Base-by-base conservation (phyloP, 345 rosid species). In the Kandelia obovata region DNA sequence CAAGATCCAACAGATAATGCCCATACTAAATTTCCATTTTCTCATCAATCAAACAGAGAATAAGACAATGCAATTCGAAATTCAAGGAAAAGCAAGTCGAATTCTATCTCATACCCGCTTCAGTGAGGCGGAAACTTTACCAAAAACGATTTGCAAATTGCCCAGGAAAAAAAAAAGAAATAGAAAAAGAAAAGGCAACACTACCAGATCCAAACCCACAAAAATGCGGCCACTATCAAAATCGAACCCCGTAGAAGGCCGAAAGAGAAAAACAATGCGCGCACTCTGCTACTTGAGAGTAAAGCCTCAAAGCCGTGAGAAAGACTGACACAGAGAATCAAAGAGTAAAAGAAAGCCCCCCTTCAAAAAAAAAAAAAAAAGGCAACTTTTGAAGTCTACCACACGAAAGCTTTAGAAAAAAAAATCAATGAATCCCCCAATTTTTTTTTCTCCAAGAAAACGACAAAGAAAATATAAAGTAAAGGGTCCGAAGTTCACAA, bases 141-240 rank as follows among this genome's bases (percentile, higher is more conserved):
- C 56, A 58, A 61, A 80, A 65, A 70, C 53, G 62, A 65, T 30
- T 71, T 65, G 5, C 63, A 65, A 73, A 84, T 55, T 64, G 66
- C 39, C 61, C 27, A 23, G 57, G 53, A 47, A 15, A 67, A 65
- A 52, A 68, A 58, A 68, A 27, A 25, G 21, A 21, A 21, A 21
- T 21, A 25, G 30, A 1, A 11, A 10, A 20, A 55, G 23, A 11
- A 6, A 21, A n/a, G 7, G 58, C 58, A 53, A 35, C 3, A 17
- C 59, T 67, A 43, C 76, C 67, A 91, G 86, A 84, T 84, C 85
- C 74, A 82, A 74, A 62, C 79, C 72, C 64, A 71, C 19, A 55
- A 52, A 52, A 74, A 69, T 6, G 28, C 68, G 61, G 60, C 26
- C 60, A 67, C 26, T 76, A 60, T 76, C 56, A 31, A 79, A 78